These are phyloP conservation scores for Daldinia caldariorum DNA, from an alignment of 495 filamentous ascomycete species.

Conservation along the genomic window DNA sequence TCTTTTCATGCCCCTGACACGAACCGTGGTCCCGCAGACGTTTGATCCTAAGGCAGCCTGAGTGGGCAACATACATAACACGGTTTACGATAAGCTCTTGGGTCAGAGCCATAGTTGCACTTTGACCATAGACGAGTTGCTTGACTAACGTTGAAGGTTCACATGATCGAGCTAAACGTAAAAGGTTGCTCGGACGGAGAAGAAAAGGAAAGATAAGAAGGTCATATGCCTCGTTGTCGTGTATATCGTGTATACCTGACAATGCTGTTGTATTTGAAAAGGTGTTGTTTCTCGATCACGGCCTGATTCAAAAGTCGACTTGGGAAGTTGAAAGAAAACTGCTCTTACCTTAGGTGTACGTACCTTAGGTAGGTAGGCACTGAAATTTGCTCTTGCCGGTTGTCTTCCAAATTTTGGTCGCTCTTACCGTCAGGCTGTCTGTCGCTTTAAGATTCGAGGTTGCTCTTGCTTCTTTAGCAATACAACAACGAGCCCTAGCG, in stretches of 20 bases:
- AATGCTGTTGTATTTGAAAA: neutral
- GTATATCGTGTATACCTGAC: no score
- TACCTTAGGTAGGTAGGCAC: no score
- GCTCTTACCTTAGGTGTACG: no score
- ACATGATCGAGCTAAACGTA: no score
- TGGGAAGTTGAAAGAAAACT: neutral
- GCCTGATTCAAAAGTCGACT: neutral
- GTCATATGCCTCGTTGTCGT: no score
- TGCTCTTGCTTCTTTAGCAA: neutral
- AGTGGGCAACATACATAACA: neutral
- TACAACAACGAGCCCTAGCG: neutral
- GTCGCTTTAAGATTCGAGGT: neutral
- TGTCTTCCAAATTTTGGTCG: neutral
- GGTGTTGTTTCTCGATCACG: no score
- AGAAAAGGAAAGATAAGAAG: no score
- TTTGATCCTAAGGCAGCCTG: neutral
- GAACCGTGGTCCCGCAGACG: neutral
- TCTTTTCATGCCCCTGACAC: neutral
- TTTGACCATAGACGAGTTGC: no score
- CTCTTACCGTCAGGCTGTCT: neutral
- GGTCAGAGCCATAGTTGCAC: no score
- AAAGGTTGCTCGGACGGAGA: no score
- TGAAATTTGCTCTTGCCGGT: neutral
- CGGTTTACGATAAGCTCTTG: no score
- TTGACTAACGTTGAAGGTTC: no score